Conservation (phyloP, 179 eudicot genomes). For the Silene noctiflora region DNA sequence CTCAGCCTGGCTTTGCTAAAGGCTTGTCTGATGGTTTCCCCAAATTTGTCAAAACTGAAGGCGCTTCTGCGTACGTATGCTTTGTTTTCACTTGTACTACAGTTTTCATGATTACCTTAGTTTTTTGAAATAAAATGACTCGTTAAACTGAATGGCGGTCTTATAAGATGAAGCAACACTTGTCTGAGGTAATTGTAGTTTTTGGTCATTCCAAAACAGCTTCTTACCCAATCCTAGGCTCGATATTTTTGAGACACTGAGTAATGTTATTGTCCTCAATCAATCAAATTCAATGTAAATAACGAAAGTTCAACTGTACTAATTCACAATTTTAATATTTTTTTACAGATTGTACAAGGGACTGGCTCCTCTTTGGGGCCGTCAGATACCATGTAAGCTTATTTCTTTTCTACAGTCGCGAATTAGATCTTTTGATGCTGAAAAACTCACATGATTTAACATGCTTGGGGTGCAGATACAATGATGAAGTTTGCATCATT, state of each 20-base stretch:
- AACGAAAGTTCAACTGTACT: not conserved
- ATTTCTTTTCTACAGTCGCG: not conserved
- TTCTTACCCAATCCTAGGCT: too few species aligned
- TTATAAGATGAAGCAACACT: too few species aligned
- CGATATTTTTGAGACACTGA: too few species aligned
- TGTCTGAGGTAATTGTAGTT: too few species aligned
- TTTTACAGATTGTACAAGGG: conserved; percentile 69
- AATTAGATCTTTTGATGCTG: not conserved
- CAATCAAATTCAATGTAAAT: not conserved
- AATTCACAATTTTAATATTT: not conserved
- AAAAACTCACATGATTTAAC: not conserved
- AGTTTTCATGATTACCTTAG: too few species aligned
- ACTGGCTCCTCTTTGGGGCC: conserved; percentile 85
- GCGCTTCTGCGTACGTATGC: conserved; percentile 54
- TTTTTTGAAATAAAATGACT: too few species aligned
- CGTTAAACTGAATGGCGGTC: too few species aligned
- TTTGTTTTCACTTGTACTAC: not conserved
- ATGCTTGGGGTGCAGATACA: conserved; percentile 52
- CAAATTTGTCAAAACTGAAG: conserved; percentile 58
- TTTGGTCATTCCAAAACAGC: too few species aligned
- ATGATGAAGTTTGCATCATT: conserved; percentile 95
- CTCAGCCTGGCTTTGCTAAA: conserved; percentile 71
- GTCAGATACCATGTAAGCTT: conserved; percentile 82
- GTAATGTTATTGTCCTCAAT: too few species aligned
- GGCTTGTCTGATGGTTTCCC: conserved; percentile 80